Base-by-base conservation (phyloP, 192 early-diverging fungal species). In the Linnemannia elongata region DNA sequence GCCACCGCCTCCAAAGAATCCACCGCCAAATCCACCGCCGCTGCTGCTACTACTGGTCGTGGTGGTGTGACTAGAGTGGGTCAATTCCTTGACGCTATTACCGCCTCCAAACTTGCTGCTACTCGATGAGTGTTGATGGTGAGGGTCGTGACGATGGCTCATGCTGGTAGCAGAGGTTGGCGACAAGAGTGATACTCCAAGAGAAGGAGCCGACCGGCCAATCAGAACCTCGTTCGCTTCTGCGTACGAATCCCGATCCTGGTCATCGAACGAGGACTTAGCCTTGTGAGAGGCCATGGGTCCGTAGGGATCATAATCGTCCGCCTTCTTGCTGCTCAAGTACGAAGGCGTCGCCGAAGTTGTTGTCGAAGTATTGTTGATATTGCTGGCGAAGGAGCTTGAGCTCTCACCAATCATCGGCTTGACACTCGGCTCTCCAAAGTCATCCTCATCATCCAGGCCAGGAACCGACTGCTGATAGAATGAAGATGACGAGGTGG, bases 121-220 rank as follows among this genome's bases (percentile, higher is more conserved):
- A 30, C 72, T 45, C 60, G n/a, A 42, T 45, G 7, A n/a, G 3
- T 72, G 52, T 38, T 68, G 39, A 72, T 77, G 76, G 69, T 68
- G 55, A 63, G 79, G 83, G 30, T 87, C 85, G 52, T 87, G 79
- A 47, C 85, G 85, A 78, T 87, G 76, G 54, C 85, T 87, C 69
- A 87, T 87, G 33, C 75, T 81, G 15, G 47, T 57, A 1, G 52
- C 72, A 36, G 63, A 77, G 1, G 85, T 78, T 2, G 80, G 54
- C 0, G 85, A 87, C 15, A 71, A 36, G 20, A 81, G 54, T 5
- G 85, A 87, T 17, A 87, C 72, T 20, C 79, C 74, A 6, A 72
- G 72, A 1, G 79, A 52, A 13, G 47, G 44, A 0, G 71, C 60
- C 20, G 76, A 49, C 24, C 27, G 39, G 6, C 69, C 79, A 57